Evolutionary conservation across 306 rosid genomes (phyloP).

Genomic region (Cucurbita pepo): DNA sequence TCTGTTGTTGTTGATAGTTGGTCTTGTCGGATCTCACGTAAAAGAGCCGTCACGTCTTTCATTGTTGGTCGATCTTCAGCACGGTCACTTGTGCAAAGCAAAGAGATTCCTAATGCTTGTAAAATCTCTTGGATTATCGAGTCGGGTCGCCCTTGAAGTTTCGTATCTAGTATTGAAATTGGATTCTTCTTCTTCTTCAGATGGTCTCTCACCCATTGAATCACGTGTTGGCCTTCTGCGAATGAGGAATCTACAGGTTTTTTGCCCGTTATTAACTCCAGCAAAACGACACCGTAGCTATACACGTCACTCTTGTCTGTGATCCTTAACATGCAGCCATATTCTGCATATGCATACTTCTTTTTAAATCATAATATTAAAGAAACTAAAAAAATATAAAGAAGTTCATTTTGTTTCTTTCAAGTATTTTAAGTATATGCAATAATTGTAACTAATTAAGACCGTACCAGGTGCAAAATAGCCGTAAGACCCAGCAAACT

Average conservation of each 20-base stretch:
- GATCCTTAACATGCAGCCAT: slow-evolving; percentile 73
- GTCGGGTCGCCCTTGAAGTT: slow-evolving; percentile 70
- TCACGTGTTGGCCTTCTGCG: slow-evolving; percentile 59
- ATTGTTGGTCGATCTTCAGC: slow-evolving; percentile 77
- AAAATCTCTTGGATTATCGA: slow-evolving; percentile 74
- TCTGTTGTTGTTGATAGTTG: neutral
- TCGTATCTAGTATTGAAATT: slow-evolving; percentile 42
- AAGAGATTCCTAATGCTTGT: slow-evolving; percentile 72
- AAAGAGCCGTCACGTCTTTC: slow-evolving; percentile 87
- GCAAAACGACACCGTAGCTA: slow-evolving; percentile 76
- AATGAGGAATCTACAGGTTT: slow-evolving; percentile 67
- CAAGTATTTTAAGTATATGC: neutral
- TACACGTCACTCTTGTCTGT: slow-evolving; percentile 90
- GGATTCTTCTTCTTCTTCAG: slow-evolving; percentile 70
- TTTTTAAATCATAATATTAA: neutral
- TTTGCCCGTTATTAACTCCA: slow-evolving; percentile 81
- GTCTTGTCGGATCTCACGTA: slow-evolving; percentile 60
- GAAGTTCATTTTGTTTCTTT: no score
- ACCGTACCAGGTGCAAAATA: slow-evolving; percentile 77
- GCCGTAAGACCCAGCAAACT: slow-evolving; percentile 89
- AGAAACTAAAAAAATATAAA: neutral
- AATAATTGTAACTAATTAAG: neutral
- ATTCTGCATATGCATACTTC: slow-evolving; percentile 32
- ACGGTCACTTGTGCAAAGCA: slow-evolving; percentile 65
- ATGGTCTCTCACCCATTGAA: slow-evolving; percentile 75